Base-by-base conservation (phyloP, 164 flowering plant genomes). In the Chloranthus sessilifolius region DNA sequence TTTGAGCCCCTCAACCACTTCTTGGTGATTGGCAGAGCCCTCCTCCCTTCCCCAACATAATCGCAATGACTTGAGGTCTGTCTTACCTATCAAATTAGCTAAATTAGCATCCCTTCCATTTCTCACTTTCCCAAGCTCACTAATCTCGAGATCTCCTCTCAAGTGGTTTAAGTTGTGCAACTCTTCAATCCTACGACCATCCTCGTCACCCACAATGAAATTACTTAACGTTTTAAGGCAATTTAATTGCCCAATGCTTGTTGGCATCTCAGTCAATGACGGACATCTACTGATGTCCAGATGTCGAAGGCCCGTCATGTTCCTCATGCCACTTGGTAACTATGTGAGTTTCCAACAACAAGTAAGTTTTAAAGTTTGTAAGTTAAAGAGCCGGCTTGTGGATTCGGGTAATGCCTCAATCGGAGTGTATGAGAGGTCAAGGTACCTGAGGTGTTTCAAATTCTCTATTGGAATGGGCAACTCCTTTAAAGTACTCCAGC, bases 291-390 rank as follows among this genome's bases (percentile, higher is more conserved):
- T 3, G 6, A 47, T 28, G 3, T 47, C 35, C 8, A 47, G 5
- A 47, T 47, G 50, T 29, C 35, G 28, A 15, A 47, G 36, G 50
- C 50, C 17, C 11, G 4, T 29, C 36, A 47, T 47, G 1, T 29
- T 29, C 2, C 50, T 47, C 50, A 28, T 28, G 14, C 17, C 23
- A 16, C 20, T 29, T 1, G 50, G 50, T 7, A 47, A 29, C 8
- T 47, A 10, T 17, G 5, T 5, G 4, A 47, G 36, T 1, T 16
- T 3, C 0, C 1, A 0, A 4, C 25, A 28, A 16, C 3, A 2
- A 11, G n/a, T 7, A 0, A 47, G 36, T 28, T 14, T 16, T 8
- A 47, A 19, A 7, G 50, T 47, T 12, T 47, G 50, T 36, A 47
- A 10, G 17, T 28, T 17, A 2, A 10, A 27, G 8, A 47, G 23